A percentile compares a stretch with the other conserved stretches of the same genome.
Evolutionary conservation across 75 land plant genomes (phyloP).

Genomic region (Pinus tabuliformis): DNA sequence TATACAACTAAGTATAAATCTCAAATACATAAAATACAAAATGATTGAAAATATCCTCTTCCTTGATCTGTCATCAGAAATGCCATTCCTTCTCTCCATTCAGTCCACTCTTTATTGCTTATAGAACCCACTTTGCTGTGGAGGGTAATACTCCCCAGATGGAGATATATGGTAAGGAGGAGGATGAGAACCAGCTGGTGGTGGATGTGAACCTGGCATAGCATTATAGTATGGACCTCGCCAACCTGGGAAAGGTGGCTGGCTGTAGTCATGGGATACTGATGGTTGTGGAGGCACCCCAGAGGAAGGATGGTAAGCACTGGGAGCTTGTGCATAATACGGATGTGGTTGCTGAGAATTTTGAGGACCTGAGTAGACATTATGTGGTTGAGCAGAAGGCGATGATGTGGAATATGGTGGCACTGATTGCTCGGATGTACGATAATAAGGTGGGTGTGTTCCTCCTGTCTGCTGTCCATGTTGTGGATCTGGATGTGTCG

Average conservation of each 20-base stretch:
- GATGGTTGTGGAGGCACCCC: conserved; percentile 32
- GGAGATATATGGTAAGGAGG: conserved; percentile 54
- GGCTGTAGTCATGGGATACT: conserved; percentile 61
- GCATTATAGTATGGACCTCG: conserved; percentile 89
- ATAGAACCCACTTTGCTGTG: conserved; percentile 51
- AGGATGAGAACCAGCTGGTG: conserved; percentile 38
- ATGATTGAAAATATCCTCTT: neutral
- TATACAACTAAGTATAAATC: neutral
- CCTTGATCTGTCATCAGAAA: neutral
- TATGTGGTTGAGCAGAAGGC: conserved; percentile 24
- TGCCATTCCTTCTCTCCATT: neutral
- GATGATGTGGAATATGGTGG: conserved; percentile 17
- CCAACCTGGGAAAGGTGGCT: conserved; percentile 97
- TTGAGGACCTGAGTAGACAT: conserved; percentile 5
- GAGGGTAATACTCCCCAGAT: conserved; percentile 40
- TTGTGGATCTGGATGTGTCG: conserved; percentile 15
- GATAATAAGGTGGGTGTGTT: conserved; percentile 16
- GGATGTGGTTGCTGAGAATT: conserved; percentile 31
- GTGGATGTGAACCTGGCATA: conserved; percentile 17
- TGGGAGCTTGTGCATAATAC: conserved; percentile 38
- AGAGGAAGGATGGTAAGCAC: conserved; percentile 55
- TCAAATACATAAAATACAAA: conserved; percentile 7
- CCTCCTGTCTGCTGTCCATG: conserved; percentile 20
- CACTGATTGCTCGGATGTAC: conserved; percentile 20
- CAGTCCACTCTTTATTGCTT: conserved; percentile 14